These are phyloP conservation scores for Crucibulum laeve DNA, from an alignment of 768 basidiomycete genomes.

Conservation along the genomic window DNA sequence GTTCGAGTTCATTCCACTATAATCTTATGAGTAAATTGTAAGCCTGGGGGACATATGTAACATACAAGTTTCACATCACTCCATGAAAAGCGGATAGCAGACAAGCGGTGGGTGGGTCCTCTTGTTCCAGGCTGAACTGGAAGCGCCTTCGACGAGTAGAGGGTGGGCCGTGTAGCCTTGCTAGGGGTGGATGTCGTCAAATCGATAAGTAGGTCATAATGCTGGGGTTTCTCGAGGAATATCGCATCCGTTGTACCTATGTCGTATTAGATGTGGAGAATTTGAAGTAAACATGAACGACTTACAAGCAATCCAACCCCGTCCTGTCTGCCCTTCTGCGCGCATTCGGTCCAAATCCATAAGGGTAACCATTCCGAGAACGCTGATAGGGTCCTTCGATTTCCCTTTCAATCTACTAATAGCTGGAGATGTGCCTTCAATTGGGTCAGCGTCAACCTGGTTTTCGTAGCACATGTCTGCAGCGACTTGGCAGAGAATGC, in stretches of 20 bases:
- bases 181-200: slow-evolving; percentile 62
- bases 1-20: slow-evolving; percentile 74
- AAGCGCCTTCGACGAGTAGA: slow-evolving; percentile 55
- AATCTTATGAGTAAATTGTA: not conserved
- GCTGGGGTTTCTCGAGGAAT: slow-evolving; percentile 74
- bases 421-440: slow-evolving; percentile 4
- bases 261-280: slow-evolving; percentile 4
- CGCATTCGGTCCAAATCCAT: slow-evolving; percentile 64
- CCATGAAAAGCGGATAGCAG: slow-evolving; percentile 73
- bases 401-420: slow-evolving; percentile 26
- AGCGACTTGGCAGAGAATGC: slow-evolving; percentile 69
- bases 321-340: slow-evolving; percentile 50
- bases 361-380: slow-evolving; percentile 79
- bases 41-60: slow-evolving; percentile 8
- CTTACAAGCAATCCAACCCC: slow-evolving; percentile 82
- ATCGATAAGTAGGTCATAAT: slow-evolving; percentile 81
- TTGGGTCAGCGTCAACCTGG: slow-evolving; percentile 27
- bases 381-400: slow-evolving; percentile 52
- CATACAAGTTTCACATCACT: slow-evolving; percentile 74
- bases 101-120: slow-evolving; percentile 50
- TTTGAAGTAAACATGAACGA: slow-evolving; percentile 6
- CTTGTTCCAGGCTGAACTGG: slow-evolving; percentile 26
- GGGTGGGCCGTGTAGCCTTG: slow-evolving; percentile 59
- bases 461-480: slow-evolving; percentile 45
- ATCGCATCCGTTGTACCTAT: slow-evolving; percentile 78